Evolutionary conservation across 257 asterid genomes (phyloP), one percentile per base, ranked within the genome.

Genomic region (Penstemon barbatus): DNA sequence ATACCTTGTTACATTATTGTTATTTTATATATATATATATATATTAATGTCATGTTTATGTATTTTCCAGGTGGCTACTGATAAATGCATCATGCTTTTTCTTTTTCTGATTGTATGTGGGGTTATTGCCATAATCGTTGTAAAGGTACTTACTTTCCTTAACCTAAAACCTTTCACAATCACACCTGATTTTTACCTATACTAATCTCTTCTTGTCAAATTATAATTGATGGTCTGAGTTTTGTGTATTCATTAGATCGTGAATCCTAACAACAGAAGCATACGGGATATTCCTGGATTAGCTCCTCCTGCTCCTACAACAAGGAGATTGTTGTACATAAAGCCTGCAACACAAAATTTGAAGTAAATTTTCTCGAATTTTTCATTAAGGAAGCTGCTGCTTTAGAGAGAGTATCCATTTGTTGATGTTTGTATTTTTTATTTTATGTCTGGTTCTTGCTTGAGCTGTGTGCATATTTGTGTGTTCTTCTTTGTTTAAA

Each of bases 211-310:
- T 60, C 10, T 38, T 53, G 61, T 40, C 33, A 15, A 60, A 68
- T 25, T 61, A 50, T 52, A 61, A 45, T 65, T 70, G 71, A 76
- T 74, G 65, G 33, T 69, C 39, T 57, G 61, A 63, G 68, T 11
- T 45, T 69, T 70, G 71, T 62, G 15, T 69, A n/a, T 65, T 9
- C 42, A 13, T 63, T 71, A 92, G 97, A 74, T 92, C 43, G 98
- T 89, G 81, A 77, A 93, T 78, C 98, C 99, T 40, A 80, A 78
- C 86, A 93, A 90, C 83, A 87, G 79, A 80, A 78, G 76, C 80
- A 87, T 93, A 74, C 76, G 96, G 75, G 97, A 90, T 65, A 87
- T 93, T 65, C 99, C 99, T 6, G 99, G 99, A 71, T 75, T 93
- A 69, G 99, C 97, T 33, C 99, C 99, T 53, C 99, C 99, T 7